Evolutionary conservation across 2,329 filamentous ascomycete species (phyloP).

Genomic region (Neophaeococcomyces mojaviensis): DNA sequence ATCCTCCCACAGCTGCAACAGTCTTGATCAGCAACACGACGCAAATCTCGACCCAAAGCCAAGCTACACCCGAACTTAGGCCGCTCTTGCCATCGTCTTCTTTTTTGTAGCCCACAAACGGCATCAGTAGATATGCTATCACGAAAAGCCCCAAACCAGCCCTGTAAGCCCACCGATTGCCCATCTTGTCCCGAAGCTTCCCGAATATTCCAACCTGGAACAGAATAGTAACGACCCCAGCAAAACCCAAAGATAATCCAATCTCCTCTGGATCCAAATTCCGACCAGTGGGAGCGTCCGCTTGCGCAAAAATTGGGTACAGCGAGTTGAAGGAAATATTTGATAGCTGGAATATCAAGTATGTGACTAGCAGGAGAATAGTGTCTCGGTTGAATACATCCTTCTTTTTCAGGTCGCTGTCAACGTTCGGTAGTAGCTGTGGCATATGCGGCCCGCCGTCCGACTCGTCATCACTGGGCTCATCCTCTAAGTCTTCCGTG

Average conservation of each 20-base stretch:
- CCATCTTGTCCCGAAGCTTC: constrained; percentile 66
- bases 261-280: constrained; percentile 70
- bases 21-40: constrained; percentile 79
- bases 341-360: constrained; percentile 85
- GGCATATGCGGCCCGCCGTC: constrained; percentile 35
- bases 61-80: constrained; percentile 54
- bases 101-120: constrained; percentile 73
- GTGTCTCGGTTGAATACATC: constrained; percentile 73
- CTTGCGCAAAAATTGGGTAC: constrained; percentile 85
- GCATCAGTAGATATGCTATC: constrained; percentile 76
- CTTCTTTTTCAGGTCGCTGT: constrained; percentile 43
- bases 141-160: constrained; percentile 71
- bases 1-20: constrained; percentile 76
- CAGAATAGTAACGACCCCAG: constrained; percentile 74
- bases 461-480: constrained; percentile 34
- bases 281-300: constrained; percentile 67
- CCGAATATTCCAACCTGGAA: constrained; percentile 87
- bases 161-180: constrained; percentile 80
- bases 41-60: constrained; percentile 76
- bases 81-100: constrained; percentile 39
- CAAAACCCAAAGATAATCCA: constrained; percentile 75
- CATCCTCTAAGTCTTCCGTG: constrained; percentile 16
- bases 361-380: constrained; percentile 71
- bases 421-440: constrained; percentile 31
- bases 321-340: constrained; percentile 95